These are phyloP conservation scores for Begonia peltatifolia DNA, from an alignment of 306 rosid species.

Conservation along the genomic window DNA sequence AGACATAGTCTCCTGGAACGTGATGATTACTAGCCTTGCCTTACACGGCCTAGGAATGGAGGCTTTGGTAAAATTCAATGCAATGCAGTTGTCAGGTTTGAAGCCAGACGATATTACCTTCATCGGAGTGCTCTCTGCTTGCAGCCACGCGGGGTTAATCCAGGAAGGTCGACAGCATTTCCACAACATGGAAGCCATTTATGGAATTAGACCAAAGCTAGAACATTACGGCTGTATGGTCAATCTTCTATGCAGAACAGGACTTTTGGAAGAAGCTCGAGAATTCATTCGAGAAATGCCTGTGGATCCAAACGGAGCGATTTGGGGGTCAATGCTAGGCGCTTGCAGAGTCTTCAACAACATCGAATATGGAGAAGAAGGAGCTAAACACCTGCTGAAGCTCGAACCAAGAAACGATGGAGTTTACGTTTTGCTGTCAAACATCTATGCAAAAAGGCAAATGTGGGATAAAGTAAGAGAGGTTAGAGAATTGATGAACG, in stretches of 20 bases:
- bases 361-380: constrained; percentile 6
- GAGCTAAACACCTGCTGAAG: constrained; percentile 5
- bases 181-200: constrained; percentile 5
- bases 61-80: constrained; percentile 7
- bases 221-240: constrained; percentile 15
- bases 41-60: constrained; percentile 12
- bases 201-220: constrained; percentile 8
- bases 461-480: constrained; percentile 12
- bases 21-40: constrained; percentile 13
- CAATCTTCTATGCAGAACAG: constrained; percentile 10
- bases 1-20: constrained; percentile 15
- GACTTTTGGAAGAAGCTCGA: constrained; percentile 5
- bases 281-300: constrained; percentile 10
- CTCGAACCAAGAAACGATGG: constrained; percentile 9
- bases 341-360: constrained; percentile 9
- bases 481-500: constrained; percentile 8
- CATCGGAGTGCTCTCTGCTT: constrained; percentile 17
- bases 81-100: constrained; percentile 4
- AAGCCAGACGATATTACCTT: constrained; percentile 20
- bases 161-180: constrained; percentile 7
- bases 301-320: constrained; percentile 12
- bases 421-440: constrained; percentile 11
- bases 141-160: constrained; percentile 16
- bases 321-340: constrained; percentile 13
- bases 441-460: constrained; percentile 11